Conservation (phyloP, 2,329 filamentous ascomycete species). For the Canariomyces notabilis region DNA sequence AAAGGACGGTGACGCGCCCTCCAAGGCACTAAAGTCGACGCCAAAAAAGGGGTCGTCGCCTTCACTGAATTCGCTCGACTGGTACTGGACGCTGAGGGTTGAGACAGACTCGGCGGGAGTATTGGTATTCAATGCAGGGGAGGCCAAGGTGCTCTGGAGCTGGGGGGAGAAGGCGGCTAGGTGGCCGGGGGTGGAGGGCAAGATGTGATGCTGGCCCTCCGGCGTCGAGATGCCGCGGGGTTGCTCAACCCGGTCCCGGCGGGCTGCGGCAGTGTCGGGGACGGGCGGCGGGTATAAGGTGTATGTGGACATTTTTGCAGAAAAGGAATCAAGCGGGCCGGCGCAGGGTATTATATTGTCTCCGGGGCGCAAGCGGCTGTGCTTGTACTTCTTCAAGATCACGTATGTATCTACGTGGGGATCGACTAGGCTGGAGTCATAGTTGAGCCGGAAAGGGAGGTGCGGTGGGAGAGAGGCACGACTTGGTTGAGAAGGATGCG, state of each 20-base stretch:
- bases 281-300: constrained; percentile 25
- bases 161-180: constrained; percentile 41
- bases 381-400: too few relatives aligned
- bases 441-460: constrained; percentile 11
- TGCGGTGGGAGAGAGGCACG: constrained; percentile 9
- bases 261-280: constrained; percentile 21
- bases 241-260: constrained; percentile 22
- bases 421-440: constrained; percentile 21
- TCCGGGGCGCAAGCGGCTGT: neutral
- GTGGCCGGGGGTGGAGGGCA: constrained; percentile 32
- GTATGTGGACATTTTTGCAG: constrained; percentile 29
- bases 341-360: constrained; percentile 18
- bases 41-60: constrained; percentile 48
- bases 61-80: constrained; percentile 46
- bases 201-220: constrained; percentile 20
- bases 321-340: constrained; percentile 10
- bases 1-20: constrained; percentile 42
- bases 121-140: constrained; percentile 35
- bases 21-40: constrained; percentile 41
- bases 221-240: constrained; percentile 18
- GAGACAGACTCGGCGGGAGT: constrained; percentile 49
- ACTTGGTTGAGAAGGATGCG: constrained; percentile 3
- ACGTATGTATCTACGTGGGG: constrained; percentile 10
- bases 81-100: constrained; percentile 42
- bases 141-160: constrained; percentile 35